phyloP scores from a whole-genome alignment of 148 eudicot genomes.

The Rheum nobile region DNA sequence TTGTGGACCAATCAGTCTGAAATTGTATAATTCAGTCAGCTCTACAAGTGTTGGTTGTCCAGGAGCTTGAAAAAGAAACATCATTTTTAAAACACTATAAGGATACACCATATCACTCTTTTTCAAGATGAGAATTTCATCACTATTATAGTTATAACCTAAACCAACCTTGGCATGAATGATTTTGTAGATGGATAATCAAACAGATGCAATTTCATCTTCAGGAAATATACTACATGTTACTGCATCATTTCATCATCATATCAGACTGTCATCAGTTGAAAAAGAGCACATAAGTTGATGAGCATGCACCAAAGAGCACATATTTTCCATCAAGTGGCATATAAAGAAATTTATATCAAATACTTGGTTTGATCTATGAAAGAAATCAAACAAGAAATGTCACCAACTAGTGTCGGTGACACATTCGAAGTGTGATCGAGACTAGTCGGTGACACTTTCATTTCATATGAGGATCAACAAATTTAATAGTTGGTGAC shows the following conservation, averaged over 20 bases:
- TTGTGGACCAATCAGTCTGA: conserved; percentile 37
- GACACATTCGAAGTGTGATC: too few relatives aligned
- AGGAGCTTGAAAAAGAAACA: conserved; percentile 21
- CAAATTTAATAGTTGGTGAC: too few relatives aligned
- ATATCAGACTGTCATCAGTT: not conserved
- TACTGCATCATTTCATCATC: too few relatives aligned
- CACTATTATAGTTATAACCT: not conserved
- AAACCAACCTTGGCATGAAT: not conserved
- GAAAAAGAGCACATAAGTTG: not conserved
- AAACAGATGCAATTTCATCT: not conserved
- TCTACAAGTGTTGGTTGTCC: conserved; percentile 58
- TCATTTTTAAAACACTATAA: not conserved
- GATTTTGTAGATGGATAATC: not conserved
- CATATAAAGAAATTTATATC: too few relatives aligned
- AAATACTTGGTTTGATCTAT: too few relatives aligned
- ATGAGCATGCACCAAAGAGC: not conserved
- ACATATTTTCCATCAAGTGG: too few relatives aligned
- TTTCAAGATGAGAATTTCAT: not conserved
- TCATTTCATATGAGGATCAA: too few relatives aligned
- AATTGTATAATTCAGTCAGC: conserved; percentile 39
- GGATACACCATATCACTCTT: not conserved
- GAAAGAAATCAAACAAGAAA: too few relatives aligned
- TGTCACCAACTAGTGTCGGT: too few relatives aligned
- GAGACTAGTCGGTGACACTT: too few relatives aligned
- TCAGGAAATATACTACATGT: not conserved